Percentiles rank a stretch among this genome's conserved stretches.
Evolutionary conservation across 2,329 filamentous ascomycete genomes (phyloP).

Genomic region (Xylariaceae sp.): DNA sequence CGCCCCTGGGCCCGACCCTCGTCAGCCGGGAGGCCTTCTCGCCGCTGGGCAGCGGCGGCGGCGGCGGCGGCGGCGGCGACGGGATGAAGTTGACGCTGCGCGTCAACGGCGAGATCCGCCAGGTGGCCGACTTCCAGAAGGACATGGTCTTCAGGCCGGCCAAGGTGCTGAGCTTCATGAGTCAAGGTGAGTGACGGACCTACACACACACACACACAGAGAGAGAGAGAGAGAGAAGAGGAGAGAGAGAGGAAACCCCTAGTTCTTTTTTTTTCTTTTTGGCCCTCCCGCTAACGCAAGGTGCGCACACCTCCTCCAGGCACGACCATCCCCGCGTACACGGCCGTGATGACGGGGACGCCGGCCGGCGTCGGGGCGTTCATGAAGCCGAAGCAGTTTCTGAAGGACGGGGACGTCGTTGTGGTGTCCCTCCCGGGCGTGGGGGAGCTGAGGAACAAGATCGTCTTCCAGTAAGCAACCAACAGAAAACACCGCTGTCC

Average conservation of each 20-base stretch:
- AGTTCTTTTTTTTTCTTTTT: too few species aligned
- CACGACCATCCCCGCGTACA: slow-evolving; percentile 38
- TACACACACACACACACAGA: background rate
- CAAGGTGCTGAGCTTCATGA: slow-evolving; percentile 35
- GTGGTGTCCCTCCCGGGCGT: slow-evolving; percentile 18
- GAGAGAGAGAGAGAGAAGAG: too few species aligned
- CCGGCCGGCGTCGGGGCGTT: slow-evolving; percentile 31
- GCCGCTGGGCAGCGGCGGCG: slow-evolving; percentile 7
- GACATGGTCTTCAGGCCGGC: slow-evolving; percentile 39
- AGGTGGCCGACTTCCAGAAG: slow-evolving; percentile 28
- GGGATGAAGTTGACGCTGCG: slow-evolving; percentile 29
- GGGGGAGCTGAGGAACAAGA: slow-evolving; percentile 23
- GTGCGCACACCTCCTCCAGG: slow-evolving; percentile 7
- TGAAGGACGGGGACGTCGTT: slow-evolving; percentile 28
- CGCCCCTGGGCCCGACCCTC: slow-evolving; percentile 35
- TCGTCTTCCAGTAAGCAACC: slow-evolving; percentile 21
- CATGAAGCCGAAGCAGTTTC: slow-evolving; percentile 20
- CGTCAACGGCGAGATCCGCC: slow-evolving; percentile 35
- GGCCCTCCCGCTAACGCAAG: background rate
- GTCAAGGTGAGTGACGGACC: slow-evolving; percentile 18
- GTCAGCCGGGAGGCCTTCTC: slow-evolving; percentile 23
- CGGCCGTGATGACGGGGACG: slow-evolving; percentile 43
- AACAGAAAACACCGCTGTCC: too few species aligned
- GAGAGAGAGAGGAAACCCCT: too few species aligned
- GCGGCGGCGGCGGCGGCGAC: too few species aligned